phyloP scores from a whole-genome alignment of 1,284 basidiomycete genomes.

The Cystobasidium slooffiae region DNA sequence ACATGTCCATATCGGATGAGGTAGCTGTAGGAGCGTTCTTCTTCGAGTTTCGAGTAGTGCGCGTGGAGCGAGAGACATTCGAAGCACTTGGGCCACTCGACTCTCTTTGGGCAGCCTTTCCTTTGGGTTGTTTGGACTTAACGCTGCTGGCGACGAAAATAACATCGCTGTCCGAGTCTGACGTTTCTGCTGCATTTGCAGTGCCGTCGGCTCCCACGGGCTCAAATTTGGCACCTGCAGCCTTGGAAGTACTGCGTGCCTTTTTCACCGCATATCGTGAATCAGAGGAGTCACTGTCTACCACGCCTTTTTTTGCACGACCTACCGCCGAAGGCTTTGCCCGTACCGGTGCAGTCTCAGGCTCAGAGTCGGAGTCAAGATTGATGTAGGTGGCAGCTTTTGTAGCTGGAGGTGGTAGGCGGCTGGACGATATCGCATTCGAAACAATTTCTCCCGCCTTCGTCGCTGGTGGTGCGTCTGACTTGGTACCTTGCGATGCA shows the following conservation, averaged over 20 bases:
- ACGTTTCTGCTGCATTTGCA: background rate
- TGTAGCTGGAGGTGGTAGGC: background rate
- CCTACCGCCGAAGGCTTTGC: background rate
- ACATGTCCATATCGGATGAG: slow-evolving; percentile 24
- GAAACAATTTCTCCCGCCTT: background rate
- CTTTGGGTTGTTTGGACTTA: background rate
- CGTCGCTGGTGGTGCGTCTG: background rate
- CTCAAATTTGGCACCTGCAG: background rate
- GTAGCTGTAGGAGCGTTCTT: background rate
- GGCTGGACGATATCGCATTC: background rate
- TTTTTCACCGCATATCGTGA: slow-evolving; percentile 40
- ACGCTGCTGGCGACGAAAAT: background rate
- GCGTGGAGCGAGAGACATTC: background rate
- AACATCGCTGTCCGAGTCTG: slow-evolving; percentile 21
- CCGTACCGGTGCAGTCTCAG: background rate
- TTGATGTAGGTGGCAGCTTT: slow-evolving; percentile 23
- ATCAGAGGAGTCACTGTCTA: slow-evolving; percentile 4
- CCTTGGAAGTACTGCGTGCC: background rate
- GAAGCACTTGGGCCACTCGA: background rate
- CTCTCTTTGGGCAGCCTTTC: background rate
- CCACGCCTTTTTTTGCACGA: background rate
- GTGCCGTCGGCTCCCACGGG: background rate
- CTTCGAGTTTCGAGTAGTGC: background rate
- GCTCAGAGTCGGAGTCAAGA: slow-evolving; percentile 16
- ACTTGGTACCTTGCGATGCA: background rate